Conservation (phyloP, 208 protist genomes). For the Acanthamoeba royreba region DNA sequence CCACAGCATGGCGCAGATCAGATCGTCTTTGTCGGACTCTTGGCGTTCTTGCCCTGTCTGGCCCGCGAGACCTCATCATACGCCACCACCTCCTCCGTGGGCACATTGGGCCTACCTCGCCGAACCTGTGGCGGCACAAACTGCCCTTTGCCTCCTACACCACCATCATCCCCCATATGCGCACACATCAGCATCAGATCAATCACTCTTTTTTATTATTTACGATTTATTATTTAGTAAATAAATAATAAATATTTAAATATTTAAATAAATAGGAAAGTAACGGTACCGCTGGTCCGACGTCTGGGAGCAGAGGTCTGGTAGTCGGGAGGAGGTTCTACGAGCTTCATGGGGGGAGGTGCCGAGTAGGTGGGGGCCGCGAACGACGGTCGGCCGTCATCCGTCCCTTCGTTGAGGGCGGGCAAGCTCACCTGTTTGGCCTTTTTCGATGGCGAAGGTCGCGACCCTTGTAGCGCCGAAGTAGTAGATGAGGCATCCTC, state of each 20-base stretch:
- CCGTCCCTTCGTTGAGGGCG: background rate
- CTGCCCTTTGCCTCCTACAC: background rate
- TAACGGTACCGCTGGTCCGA: background rate
- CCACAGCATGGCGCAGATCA: no score
- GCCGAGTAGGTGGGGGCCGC: background rate
- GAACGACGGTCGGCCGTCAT: background rate
- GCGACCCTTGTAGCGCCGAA: no score
- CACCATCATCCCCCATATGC: background rate
- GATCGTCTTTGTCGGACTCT: no score
- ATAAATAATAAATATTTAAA: background rate
- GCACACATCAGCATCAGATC: no score
- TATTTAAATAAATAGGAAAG: background rate
- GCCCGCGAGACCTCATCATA: background rate
- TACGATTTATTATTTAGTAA: background rate
- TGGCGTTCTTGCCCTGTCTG: no score
- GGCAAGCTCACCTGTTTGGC: background rate
- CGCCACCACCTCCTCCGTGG: background rate
- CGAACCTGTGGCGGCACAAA: background rate
- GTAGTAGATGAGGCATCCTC: background rate
- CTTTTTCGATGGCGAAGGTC: background rate
- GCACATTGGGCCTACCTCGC: background rate
- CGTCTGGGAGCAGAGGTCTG: background rate
- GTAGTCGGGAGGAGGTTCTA: background rate
- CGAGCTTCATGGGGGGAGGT: background rate
- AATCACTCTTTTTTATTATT: background rate